These are phyloP conservation scores for Aspergillus uvarum DNA, from an alignment of 2,329 filamentous ascomycete genomes.

Conservation along the genomic window DNA sequence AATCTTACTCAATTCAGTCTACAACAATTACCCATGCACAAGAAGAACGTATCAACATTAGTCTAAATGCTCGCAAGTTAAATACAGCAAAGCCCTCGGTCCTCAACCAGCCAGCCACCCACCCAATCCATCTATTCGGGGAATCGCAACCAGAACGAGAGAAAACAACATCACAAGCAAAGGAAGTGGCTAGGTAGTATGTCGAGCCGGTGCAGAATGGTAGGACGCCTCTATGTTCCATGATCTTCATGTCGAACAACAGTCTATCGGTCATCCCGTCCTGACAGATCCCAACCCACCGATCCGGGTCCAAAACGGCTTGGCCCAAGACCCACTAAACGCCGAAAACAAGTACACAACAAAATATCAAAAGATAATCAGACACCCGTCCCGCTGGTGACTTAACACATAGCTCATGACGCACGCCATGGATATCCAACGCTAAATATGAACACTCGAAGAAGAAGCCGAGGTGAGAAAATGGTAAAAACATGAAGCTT, in stretches of 20 bases:
- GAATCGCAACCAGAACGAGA: background rate
- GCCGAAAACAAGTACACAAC: background rate
- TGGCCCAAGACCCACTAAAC: background rate
- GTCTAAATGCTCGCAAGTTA: background rate
- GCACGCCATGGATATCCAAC: conserved; percentile 17
- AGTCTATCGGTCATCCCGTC: background rate
- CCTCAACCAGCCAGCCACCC: background rate
- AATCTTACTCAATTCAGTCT: background rate
- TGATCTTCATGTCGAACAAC: background rate
- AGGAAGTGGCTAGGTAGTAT: background rate
- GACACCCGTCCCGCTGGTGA: conserved; percentile 18
- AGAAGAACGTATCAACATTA: background rate
- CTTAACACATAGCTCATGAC: conserved; percentile 18
- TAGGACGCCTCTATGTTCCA: background rate
- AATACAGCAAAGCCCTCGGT: background rate
- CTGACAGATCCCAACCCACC: background rate
- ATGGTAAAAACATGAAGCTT: conserved; percentile 1
- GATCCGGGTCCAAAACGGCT: background rate
- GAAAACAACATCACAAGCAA: background rate
- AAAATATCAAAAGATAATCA: background rate
- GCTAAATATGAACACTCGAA: conserved; percentile 4
- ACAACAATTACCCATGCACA: background rate
- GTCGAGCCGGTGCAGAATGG: background rate
- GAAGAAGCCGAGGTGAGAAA: background rate
- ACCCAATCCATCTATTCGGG: background rate